Evolutionary conservation across 108 stramenopile species (phyloP).

Genomic region (Discostella pseudostelligera): DNA sequence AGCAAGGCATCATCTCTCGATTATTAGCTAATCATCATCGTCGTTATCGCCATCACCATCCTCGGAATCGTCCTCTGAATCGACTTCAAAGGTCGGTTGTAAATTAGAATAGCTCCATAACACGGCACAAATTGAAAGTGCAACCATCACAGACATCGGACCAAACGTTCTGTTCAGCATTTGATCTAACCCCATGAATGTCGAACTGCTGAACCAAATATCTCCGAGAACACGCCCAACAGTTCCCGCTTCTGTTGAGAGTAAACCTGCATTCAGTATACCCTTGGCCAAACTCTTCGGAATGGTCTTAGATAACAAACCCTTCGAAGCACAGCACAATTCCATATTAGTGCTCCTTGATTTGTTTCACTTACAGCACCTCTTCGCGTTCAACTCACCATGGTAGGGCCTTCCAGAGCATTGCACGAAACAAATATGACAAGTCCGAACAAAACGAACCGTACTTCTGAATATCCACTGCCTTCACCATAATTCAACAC

Average conservation of each 20-base stretch:
- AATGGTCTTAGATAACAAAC: slow-evolving; percentile 82
- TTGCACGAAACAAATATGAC: slow-evolving; percentile 62
- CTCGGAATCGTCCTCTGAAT: slow-evolving; percentile 32
- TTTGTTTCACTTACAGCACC: no score
- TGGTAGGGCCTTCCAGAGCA: slow-evolving; percentile 68
- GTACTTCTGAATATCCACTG: slow-evolving; percentile 43
- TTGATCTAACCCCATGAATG: slow-evolving; percentile 44
- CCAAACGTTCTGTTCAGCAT: slow-evolving; percentile 42
- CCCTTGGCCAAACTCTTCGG: slow-evolving; percentile 75
- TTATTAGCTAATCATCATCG: no score
- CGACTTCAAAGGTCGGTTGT: slow-evolving; percentile 37
- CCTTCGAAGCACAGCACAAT: slow-evolving; percentile 2
- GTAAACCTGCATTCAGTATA: slow-evolving; percentile 84
- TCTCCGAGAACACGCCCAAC: slow-evolving; percentile 78
- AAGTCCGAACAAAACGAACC: slow-evolving; percentile 55
- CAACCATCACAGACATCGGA: slow-evolving; percentile 27
- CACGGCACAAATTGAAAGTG: slow-evolving; percentile 16
- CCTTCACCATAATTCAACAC: slow-evolving; percentile 34
- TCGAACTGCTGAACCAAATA: slow-evolving; percentile 43
- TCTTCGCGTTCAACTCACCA: slow-evolving; percentile 45
- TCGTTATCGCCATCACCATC: neutral
- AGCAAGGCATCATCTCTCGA: no score
- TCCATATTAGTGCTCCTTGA: no score
- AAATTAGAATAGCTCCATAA: slow-evolving; percentile 16
- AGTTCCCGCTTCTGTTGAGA: slow-evolving; percentile 92